A percentile compares a stretch with the other conserved stretches of the same genome.
Conservation (phyloP, 768 basidiomycete genomes). For the Phylloporus scabripes region DNA sequence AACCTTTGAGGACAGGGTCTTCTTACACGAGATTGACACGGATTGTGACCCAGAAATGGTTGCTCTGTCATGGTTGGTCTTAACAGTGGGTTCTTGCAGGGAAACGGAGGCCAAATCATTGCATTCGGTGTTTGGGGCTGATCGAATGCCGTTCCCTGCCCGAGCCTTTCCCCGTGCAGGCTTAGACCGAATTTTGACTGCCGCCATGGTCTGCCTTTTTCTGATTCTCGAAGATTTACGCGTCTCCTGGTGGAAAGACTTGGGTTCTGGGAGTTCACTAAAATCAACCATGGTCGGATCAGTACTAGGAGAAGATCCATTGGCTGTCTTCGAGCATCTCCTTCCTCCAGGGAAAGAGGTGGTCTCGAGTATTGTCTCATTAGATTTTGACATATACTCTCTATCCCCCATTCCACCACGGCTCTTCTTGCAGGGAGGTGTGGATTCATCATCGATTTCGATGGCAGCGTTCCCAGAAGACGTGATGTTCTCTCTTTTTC, state of each 20-base stretch:
- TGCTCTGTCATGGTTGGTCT: background rate
- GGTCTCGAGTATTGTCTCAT: background rate
- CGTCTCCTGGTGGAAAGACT: constrained; percentile 3
- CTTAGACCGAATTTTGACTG: constrained; percentile 9
- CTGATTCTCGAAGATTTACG: constrained; percentile 18
- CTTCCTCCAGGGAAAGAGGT: constrained; percentile 17
- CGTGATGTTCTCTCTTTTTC: constrained; percentile 21
- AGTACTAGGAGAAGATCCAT: constrained; percentile 27
- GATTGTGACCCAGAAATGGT: background rate
- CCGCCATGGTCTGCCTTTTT: constrained; percentile 5
- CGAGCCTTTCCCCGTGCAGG: constrained; percentile 26
- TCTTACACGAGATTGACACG: background rate
- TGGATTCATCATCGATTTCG: constrained; percentile 14
- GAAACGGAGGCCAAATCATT: background rate
- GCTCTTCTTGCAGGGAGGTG: constrained; percentile 18
- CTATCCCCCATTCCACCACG: constrained; percentile 5
- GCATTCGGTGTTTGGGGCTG: background rate
- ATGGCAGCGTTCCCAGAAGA: background rate
- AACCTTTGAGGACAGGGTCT: background rate
- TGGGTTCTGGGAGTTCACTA: constrained; percentile 29
- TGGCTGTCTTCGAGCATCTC: constrained; percentile 32
- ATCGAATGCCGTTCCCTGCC: constrained; percentile 5
- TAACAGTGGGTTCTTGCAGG: background rate
- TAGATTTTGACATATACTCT: constrained; percentile 1
- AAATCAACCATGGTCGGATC: constrained; percentile 21